Evolutionary conservation across 2,329 filamentous ascomycete species (phyloP).

Genomic region (Colletotrichum caudatum): DNA sequence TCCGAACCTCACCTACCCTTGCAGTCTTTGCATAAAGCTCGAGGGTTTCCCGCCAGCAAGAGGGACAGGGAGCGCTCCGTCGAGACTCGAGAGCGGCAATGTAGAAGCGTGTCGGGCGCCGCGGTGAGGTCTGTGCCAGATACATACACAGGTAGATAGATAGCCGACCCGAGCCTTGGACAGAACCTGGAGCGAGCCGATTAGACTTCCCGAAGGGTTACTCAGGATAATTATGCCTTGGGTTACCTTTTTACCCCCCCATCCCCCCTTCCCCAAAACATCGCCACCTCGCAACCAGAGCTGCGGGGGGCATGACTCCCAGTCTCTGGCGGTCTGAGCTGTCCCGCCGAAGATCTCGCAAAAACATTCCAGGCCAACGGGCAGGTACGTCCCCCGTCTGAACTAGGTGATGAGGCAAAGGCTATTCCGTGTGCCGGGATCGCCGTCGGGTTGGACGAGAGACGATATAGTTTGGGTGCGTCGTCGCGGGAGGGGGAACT

Average conservation of each 20-base stretch:
- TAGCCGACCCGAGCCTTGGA: background rate
- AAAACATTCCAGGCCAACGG: background rate
- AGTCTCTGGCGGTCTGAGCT: background rate
- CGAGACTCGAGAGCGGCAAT: background rate
- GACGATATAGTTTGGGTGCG: too few relatives aligned
- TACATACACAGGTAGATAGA: background rate
- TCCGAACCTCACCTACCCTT: background rate
- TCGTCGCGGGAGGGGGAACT: too few relatives aligned
- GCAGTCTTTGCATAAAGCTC: background rate
- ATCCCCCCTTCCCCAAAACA: too few relatives aligned
- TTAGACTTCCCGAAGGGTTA: constrained; percentile 20
- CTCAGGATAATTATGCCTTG: background rate
- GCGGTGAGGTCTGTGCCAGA: constrained; percentile 3
- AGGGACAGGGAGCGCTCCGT: too few relatives aligned
- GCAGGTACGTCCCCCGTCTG: background rate
- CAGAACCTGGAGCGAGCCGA: background rate
- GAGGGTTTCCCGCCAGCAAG: background rate
- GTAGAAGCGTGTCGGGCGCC: background rate
- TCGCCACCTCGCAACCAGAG: background rate
- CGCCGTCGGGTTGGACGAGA: background rate
- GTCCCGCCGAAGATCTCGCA: background rate
- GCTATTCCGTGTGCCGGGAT: background rate
- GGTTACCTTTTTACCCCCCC: background rate
- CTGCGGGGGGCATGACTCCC: background rate
- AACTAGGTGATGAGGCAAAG: background rate